Base-by-base conservation (phyloP, 2,329 filamentous ascomycete genomes). In the Trichophyton equinum region DNA sequence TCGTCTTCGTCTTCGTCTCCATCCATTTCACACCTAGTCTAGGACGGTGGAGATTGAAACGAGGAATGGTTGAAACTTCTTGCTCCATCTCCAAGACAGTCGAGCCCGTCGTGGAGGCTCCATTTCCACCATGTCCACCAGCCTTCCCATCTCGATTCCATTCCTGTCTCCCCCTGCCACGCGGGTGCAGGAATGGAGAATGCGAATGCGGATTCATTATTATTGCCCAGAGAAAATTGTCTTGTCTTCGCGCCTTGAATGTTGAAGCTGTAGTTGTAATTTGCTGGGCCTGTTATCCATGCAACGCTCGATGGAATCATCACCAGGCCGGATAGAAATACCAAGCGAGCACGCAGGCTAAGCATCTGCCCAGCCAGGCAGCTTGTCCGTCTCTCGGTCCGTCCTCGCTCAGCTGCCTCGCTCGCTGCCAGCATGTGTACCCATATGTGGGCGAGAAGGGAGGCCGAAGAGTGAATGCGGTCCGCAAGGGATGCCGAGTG, bases 271-370 rank as follows among this genome's bases (percentile, higher is more conserved):
- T 13, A 13, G 33, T 13, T 38, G 33, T 38, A 13, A 38, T 38
- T 38, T 38, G 33, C 33, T 38, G 33, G 33, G 33, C 4, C 33
- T 13, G 40, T 44, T 25, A 47, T 11, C 44, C 18, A 47, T 20
- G 44, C 44, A 47, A 33, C 22, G 22, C 49, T n/a, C 27, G 49
- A 53, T 53, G 49, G 22, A 53, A 53, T 33, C 49, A 53, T 53
- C 4, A 25, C 11, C 49, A 53, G 49, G 22, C 49, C 49, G n/a
- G 6, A 53, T 53, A 18, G 3, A 27, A 53, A 53, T 53, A 53
- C 49, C 49, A 53, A 53, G 49, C 49, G 49, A 53, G 30, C 49
- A 53, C 22, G 49, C 27, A 53, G 49, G 49, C 25, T 53, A 53
- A 53, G 49, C 49, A 53, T 53, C 49, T 30, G 49, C 49, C 49